These are phyloP conservation scores for Fusarium sublunatum DNA, from an alignment of 2,329 filamentous ascomycete genomes.

Conservation along the genomic window DNA sequence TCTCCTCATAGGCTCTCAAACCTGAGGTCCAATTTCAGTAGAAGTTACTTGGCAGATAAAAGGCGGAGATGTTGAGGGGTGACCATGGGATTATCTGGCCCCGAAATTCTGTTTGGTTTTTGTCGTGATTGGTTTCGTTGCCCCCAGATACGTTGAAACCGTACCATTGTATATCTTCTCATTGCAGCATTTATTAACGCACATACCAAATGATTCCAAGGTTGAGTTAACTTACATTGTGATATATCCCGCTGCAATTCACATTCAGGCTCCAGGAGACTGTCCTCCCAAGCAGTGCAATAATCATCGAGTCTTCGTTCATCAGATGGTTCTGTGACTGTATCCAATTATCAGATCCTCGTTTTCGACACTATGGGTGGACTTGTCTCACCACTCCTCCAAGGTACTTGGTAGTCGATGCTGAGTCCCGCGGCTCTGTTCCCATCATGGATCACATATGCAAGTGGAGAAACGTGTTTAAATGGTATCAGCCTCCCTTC, in stretches of 20 bases:
- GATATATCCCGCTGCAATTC: not conserved
- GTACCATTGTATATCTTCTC: not conserved
- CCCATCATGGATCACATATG: constrained; percentile 15
- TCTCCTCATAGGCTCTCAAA: too few species aligned
- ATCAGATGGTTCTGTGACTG: not conserved
- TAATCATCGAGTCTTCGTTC: too few species aligned
- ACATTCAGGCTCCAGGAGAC: not conserved
- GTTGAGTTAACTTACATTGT: not conserved
- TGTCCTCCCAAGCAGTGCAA: too few species aligned
- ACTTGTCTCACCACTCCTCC: not conserved
- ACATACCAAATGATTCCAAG: too few species aligned
- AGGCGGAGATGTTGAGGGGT: constrained; percentile 12
- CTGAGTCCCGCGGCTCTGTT: not conserved
- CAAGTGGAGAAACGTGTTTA: fast-evolving
- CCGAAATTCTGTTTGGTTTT: not conserved
- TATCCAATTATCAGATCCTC: not conserved
- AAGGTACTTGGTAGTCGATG: fast-evolving
- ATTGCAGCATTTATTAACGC: fast-evolving
- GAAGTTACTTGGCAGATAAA: not conserved
- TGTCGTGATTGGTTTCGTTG: not conserved
- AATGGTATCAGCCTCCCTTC: not conserved
- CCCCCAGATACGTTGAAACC: not conserved
- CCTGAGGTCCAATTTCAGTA: constrained; percentile 1
- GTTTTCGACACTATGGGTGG: not conserved
- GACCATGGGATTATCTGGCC: not conserved